Percentiles rank a stretch among this genome's conserved stretches.
Conservation (phyloP, 176 grass and related monocot genomes). For the Musa acuminata region DNA sequence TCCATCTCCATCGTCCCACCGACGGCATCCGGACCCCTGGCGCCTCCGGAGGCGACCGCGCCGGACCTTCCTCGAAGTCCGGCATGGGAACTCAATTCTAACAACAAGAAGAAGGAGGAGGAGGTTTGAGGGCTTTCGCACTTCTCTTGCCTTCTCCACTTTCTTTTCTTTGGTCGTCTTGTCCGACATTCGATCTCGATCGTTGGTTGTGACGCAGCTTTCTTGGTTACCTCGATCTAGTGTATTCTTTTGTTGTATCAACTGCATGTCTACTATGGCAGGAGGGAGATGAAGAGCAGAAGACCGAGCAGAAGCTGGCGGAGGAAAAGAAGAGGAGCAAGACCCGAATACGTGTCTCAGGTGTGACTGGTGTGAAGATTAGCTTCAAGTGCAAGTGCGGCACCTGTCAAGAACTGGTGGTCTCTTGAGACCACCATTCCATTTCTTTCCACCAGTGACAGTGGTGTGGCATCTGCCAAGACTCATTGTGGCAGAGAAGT, state of each 20-base stretch:
- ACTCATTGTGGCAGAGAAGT: too few relatives aligned
- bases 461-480: too few relatives aligned
- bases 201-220: too few relatives aligned
- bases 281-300: too few relatives aligned
- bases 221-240: too few relatives aligned
- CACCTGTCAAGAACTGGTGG: neutral
- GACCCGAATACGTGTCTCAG: neutral
- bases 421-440: neutral
- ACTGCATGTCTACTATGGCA: too few relatives aligned
- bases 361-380: neutral
- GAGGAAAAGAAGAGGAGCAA: neutral
- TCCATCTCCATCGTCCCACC: neutral
- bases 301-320: too few relatives aligned
- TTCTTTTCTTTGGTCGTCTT: too few relatives aligned
- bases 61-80: neutral
- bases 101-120: neutral
- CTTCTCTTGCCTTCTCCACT: too few relatives aligned
- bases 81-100: neutral
- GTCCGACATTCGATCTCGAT: too few relatives aligned
- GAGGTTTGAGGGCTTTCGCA: neutral
- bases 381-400: constrained; percentile 10
- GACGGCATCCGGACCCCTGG: neutral
- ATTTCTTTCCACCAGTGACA: too few relatives aligned
- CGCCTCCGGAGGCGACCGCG: neutral
- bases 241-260: too few relatives aligned